A percentile compares a stretch with the other conserved stretches of the same genome.
Conservation (phyloP, 2,329 filamentous ascomycete genomes). For the Scopulariopsis brevicaulis region DNA sequence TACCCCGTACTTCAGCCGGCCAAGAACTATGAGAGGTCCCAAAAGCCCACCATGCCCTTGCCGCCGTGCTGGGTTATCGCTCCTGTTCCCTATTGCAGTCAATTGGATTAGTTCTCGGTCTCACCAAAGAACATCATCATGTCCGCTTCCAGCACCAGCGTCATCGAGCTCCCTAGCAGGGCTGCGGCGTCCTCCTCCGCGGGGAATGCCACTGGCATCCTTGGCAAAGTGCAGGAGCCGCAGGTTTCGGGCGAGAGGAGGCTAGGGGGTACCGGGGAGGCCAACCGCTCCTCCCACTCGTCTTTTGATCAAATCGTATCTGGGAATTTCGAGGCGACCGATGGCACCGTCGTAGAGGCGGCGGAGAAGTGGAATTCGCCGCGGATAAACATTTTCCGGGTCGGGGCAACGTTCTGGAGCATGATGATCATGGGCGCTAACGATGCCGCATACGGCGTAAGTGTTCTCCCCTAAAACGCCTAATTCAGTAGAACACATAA, state of each 20-base stretch:
- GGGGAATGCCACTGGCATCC: not conserved
- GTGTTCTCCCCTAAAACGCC: slow-evolving; percentile 13
- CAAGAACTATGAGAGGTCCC: not conserved
- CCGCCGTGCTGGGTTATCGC: not conserved
- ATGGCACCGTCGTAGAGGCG: not conserved
- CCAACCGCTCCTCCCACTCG: not conserved
- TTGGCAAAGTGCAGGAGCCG: not conserved
- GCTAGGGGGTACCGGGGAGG: not conserved
- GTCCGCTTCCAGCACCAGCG: slow-evolving; percentile 1
- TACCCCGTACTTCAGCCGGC: not conserved
- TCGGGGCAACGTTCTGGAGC: slow-evolving; percentile 45
- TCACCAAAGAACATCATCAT: not conserved
- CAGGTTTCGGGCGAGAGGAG: not conserved
- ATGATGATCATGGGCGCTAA: slow-evolving; percentile 59
- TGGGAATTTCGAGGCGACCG: not conserved
- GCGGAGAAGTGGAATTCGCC: slow-evolving; percentile 54
- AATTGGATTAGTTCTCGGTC: not conserved
- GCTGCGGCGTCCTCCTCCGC: not conserved
- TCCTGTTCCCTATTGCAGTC: too few relatives aligned
- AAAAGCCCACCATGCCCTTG: not conserved
- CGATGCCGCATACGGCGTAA: slow-evolving; percentile 53
- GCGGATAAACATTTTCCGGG: slow-evolving; percentile 43
- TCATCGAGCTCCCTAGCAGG: not conserved
- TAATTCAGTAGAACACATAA: not conserved
- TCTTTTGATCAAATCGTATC: not conserved